These are phyloP conservation scores for Cladosporium sp. DNA, from an alignment of 2,329 filamentous ascomycete genomes.

Conservation along the genomic window DNA sequence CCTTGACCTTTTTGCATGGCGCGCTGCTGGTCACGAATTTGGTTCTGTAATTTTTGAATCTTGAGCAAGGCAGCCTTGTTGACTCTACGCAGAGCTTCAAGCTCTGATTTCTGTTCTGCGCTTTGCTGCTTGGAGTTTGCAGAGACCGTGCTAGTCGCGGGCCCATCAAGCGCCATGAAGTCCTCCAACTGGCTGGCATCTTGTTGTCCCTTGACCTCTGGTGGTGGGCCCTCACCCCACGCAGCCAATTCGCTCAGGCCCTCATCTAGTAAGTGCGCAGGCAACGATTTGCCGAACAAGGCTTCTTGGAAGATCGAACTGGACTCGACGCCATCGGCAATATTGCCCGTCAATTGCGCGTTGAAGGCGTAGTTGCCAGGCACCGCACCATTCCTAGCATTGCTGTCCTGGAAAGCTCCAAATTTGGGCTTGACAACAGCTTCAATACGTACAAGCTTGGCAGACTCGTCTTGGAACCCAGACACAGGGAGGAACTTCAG, in stretches of 20 bases:
- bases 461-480: slow-evolving; percentile 38
- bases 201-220: slow-evolving; percentile 6
- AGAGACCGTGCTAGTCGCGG: slow-evolving; percentile 1
- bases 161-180: slow-evolving; percentile 35
- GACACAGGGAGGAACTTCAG: slow-evolving; percentile 66
- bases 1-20: background rate
- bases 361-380: slow-evolving; percentile 62
- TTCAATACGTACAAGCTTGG: slow-evolving; percentile 47
- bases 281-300: slow-evolving; percentile 41
- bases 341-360: slow-evolving; percentile 52
- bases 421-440: slow-evolving; percentile 77
- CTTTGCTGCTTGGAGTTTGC: slow-evolving; percentile 26
- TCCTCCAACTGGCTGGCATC: slow-evolving; percentile 27
- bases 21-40: slow-evolving; percentile 30
- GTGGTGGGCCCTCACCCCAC: slow-evolving; percentile 34
- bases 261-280: slow-evolving; percentile 31
- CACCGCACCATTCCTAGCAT: slow-evolving; percentile 30
- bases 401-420: slow-evolving; percentile 43
- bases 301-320: slow-evolving; percentile 35
- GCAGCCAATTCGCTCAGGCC: slow-evolving; percentile 31
- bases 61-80: slow-evolving; percentile 44
- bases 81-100: slow-evolving; percentile 42
- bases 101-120: slow-evolving; percentile 31
- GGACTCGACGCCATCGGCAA: slow-evolving; percentile 21
- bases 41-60: slow-evolving; percentile 39